Base-by-base conservation (phyloP, 768 basidiomycete genomes). In the Lentinus tigrinus region DNA sequence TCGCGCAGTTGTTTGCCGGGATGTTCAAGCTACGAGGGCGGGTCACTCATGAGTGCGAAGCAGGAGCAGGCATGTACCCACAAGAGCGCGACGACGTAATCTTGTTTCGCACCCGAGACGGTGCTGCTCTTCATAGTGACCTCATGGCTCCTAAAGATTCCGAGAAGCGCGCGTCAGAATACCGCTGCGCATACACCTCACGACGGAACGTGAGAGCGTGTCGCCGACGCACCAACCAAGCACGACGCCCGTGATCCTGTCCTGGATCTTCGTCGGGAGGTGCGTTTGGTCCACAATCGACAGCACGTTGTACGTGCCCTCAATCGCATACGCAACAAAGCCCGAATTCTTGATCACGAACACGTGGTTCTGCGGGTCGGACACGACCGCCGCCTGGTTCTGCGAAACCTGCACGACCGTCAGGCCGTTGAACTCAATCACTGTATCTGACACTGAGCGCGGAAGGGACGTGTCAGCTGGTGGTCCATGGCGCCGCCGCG, bases 321-420 rank as follows among this genome's bases (percentile, higher is more conserved):
- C 82, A 48, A 90, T 75, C 0, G 88, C 88, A 65, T 84, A 88
- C 1, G 91, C 86, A 16, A 89, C 89, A 61, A 92, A 91, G 10
- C 89, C 89, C 34, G 83, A 77, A 65, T 90, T 88, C 70, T 87
- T 89, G 64, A 93, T 76, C 17, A 93, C 87, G 67, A 93, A 92
- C 24, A 92, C 82, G 36, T 83, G 85, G 60, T 92, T 92, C 74
- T 78, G 31, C 34, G 88, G 89, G 66, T 91, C 89, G 0, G 88
- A 91, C 42, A 91, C 77, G 28, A 91, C 87, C 0, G 90, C 89
- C 3, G 88, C 77, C 73, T 87, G 85, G 66, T 93, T 93, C 75
- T 93, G 91, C 0, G 89, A 89, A 21, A 93, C 92, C 67, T 93
- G 91, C 0, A 93, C 90, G n/a, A 89, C 79, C 0, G 88, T 91